Conservation (phyloP, 176 grass and related monocot genomes). For the Chrysopogon serrulatus region DNA sequence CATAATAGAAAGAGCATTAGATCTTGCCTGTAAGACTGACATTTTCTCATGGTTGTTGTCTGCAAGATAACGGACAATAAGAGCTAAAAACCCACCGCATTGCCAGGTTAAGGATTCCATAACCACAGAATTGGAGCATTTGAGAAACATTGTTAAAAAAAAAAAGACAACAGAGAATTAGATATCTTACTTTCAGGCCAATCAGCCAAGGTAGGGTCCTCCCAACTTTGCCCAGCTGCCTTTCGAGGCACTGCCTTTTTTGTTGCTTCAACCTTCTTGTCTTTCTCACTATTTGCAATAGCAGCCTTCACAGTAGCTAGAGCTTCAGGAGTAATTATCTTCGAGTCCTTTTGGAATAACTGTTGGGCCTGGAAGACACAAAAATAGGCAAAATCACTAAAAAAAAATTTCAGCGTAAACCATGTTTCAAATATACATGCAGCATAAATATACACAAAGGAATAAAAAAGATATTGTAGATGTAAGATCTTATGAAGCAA, state of each 20-base stretch:
- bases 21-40: slow-evolving; percentile 16
- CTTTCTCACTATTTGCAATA: slow-evolving; percentile 44
- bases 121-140: slow-evolving; percentile 3
- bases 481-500: neutral
- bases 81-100: neutral
- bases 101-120: neutral
- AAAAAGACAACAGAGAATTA: slow-evolving; percentile 1
- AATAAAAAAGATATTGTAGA: neutral
- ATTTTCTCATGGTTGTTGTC: slow-evolving; percentile 5
- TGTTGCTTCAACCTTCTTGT: slow-evolving; percentile 46
- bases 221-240: slow-evolving; percentile 81
- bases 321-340: slow-evolving; percentile 57
- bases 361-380: slow-evolving; percentile 35
- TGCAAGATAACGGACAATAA: slow-evolving; percentile 4
- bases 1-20: slow-evolving; percentile 2
- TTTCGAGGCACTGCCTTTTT: slow-evolving; percentile 71
- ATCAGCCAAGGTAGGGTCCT: slow-evolving; percentile 65
- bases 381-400: neutral
- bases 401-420: neutral
- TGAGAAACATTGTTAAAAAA: neutral
- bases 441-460: neutral
- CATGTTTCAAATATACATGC: neutral
- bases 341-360: slow-evolving; percentile 66
- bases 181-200: slow-evolving; percentile 82
- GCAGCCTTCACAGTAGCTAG: slow-evolving; percentile 66